Evolutionary conservation across 2,329 filamentous ascomycete genomes (phyloP), one percentile per base, ranked within the genome.

Genomic region (Ascochyta viciae-villosae): DNA sequence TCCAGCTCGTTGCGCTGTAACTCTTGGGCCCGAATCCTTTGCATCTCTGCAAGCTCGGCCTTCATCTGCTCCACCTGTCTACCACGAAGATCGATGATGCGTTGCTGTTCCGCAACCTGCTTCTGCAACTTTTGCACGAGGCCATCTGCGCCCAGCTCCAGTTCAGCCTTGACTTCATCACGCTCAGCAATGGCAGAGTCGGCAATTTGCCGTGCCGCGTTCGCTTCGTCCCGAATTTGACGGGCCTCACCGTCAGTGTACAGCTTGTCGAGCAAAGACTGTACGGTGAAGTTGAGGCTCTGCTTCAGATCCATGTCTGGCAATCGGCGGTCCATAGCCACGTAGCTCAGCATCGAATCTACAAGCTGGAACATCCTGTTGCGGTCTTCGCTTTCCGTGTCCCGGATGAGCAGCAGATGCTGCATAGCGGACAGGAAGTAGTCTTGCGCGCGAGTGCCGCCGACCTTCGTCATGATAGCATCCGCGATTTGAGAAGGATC

Each of bases 271-370:
- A 99, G 82, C 65, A 99, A 82, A 75, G 87, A 96, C 78, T 98
- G 95, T 9, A 99, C 95, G 0, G 94, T 97, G 70, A 98, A 98
- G 75, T 96, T 97, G 63, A 99, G 85, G 72, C 92, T 96, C 76
- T 98, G 94, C 80, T 97, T 97, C 57, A 99, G 85, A 75, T 99
- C 95, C 87, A 98, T 94, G 76, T 99, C 94, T 35, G 95, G 95
- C 62, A 98, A 78, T 61, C 95, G 86, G 71, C 95, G 87, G 76
- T 99, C 95, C 94, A 99, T 99, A 67, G 94, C 94, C 60, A 99
- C 94, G 76, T 98, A 98, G 77, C 92, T 96, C 63, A 99, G 87
- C 92, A 98, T 98, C n/a, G 91, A 89, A 77, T 99, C 95, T 26
- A 98, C 93, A 26, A 99, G 86, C 80, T 98, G 95, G 78, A 98